Base-by-base conservation (phyloP, 306 rosid species). In the Sophora flavescens region DNA sequence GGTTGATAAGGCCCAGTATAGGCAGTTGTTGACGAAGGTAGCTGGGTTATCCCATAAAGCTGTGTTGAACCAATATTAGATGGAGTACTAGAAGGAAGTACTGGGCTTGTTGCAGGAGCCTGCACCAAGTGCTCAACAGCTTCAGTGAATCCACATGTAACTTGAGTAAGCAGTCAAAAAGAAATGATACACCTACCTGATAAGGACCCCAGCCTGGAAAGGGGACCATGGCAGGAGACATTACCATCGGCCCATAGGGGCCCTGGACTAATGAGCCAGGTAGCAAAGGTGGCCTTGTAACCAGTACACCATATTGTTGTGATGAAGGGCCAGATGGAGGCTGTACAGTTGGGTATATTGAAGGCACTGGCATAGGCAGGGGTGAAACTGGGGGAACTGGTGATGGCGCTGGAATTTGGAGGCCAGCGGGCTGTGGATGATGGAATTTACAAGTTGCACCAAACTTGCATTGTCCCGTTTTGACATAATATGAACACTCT, bases 381-480 rank as follows among this genome's bases (percentile, higher is more conserved):
- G 91, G 91, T 57, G 93, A 69, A 80, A 86, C 86, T 5, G 82
- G 90, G 44, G 92, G 81, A 68, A 79, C 86, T 59, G 86, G 90
- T 18, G 97, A 79, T 41, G 86, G 88, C 39, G 88, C 78, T 16
- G 88, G 84, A 81, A 86, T 50, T 66, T 81, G 98, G 64, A 83
- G 17, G 10, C 94, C 94, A 1, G 81, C 80, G 5, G 91, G 96
- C 78, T 87, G 97, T 18, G 99, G 99, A 75, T 96, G 99, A 73
- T 96, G 91, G 85, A 89, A 96, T 88, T 96, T 96, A 87, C 99
- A 96, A 9, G 94, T 89, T 16, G 87, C 79, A 47, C 97, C 97
- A 66, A 96, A 96, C 88, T 92, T 96, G 91, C 99, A 96, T 70
- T 87, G 97, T 62, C 98, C 97, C 15, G 92, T 96, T 86, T 96